A percentile compares a stretch with the other conserved stretches of the same genome.
Evolutionary conservation across 352 stramenopile species (phyloP).

Genomic region (Phytopythium vexans): DNA sequence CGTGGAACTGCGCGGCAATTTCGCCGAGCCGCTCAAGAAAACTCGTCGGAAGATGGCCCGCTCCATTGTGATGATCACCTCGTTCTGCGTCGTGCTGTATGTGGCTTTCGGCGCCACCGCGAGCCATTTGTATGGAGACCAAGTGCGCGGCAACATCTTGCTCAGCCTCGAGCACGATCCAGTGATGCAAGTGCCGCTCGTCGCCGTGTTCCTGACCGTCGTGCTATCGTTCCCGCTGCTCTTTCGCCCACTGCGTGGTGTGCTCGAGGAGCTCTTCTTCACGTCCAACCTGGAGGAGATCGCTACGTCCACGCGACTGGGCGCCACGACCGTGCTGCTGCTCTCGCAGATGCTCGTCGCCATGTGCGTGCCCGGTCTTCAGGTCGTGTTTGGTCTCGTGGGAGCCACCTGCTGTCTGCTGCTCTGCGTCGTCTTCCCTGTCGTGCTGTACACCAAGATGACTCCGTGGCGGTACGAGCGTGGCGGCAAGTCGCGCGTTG

Average conservation of each 20-base stretch:
- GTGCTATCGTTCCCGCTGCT: conserved; percentile 73
- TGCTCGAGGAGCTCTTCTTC: conserved; percentile 61
- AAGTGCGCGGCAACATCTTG: conserved; percentile 69
- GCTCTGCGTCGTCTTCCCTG: conserved; percentile 75
- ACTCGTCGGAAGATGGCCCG: conserved; percentile 49
- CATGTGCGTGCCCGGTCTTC: conserved; percentile 54
- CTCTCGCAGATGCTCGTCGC: conserved; percentile 53
- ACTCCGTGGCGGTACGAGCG: conserved; percentile 44
- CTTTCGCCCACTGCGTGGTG: conserved; percentile 63
- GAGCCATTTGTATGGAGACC: conserved; percentile 49
- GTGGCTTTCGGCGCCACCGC: conserved; percentile 45
- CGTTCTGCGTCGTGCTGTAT: conserved; percentile 66
- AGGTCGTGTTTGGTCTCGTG: conserved; percentile 68
- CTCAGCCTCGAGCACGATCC: conserved; percentile 75
- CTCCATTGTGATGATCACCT: conserved; percentile 44
- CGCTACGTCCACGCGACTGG: conserved; percentile 47
- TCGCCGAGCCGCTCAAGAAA: conserved; percentile 41
- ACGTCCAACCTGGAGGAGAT: conserved; percentile 40
- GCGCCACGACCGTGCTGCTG: conserved; percentile 44
- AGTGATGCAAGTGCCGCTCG: conserved; percentile 60
- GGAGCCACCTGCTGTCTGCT: conserved; percentile 66
- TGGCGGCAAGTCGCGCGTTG: conserved; percentile 31
- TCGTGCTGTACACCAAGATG: conserved; percentile 55
- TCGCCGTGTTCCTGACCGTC: conserved; percentile 69
- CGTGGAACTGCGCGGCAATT: conserved; percentile 59